These are phyloP conservation scores for Boeremia lycopersici DNA, from an alignment of 2,329 filamentous ascomycete species.

Conservation along the genomic window DNA sequence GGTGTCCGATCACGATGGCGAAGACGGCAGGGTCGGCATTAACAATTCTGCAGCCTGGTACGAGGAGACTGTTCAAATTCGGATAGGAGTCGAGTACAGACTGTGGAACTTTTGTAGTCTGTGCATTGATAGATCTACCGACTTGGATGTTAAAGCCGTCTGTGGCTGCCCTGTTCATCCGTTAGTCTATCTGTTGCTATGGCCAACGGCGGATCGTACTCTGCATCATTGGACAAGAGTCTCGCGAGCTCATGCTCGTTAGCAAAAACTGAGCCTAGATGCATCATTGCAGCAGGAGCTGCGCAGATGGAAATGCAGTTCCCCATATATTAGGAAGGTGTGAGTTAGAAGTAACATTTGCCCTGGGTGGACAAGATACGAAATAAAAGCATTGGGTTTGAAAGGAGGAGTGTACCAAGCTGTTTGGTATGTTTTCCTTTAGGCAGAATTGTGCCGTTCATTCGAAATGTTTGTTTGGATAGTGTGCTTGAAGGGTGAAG, in stretches of 20 bases:
- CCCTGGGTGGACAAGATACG: too few species aligned
- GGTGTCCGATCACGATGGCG: constrained; percentile 2
- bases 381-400: too few species aligned
- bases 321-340: not conserved
- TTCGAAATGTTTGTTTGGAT: too few species aligned
- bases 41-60: constrained; percentile 1
- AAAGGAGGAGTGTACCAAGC: too few species aligned
- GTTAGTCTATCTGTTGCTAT: not conserved
- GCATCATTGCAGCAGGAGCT: not conserved
- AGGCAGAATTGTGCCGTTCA: too few species aligned
- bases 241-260: not conserved
- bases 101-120: not conserved
- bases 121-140: not conserved
- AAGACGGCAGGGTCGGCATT: constrained; percentile 2
- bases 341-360: too few species aligned
- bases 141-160: not conserved
- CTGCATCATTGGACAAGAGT: not conserved
- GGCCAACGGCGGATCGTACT: not conserved
- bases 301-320: not conserved
- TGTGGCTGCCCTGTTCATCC: not conserved
- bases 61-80: not conserved
- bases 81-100: not conserved
- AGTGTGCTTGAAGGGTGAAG: not conserved
- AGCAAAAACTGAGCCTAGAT: not conserved
- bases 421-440: too few species aligned